Conservation (phyloP, 192 early-diverging fungal genomes). For the Umbelopsis sp. region DNA sequence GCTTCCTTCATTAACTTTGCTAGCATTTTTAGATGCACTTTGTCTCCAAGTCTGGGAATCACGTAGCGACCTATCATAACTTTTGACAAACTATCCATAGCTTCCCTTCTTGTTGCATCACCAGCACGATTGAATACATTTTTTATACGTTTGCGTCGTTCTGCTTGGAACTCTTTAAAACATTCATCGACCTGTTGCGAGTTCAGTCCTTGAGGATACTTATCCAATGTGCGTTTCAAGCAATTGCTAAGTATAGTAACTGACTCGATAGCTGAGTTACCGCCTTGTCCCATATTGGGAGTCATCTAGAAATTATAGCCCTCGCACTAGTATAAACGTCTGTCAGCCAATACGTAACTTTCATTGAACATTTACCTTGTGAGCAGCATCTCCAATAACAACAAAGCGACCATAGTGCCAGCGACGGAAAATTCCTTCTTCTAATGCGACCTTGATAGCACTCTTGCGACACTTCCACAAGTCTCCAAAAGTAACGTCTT, state of each 20-base stretch:
- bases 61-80: not conserved
- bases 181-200: not conserved
- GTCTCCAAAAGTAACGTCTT: not conserved
- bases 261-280: not conserved
- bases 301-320: not conserved
- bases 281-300: slow-evolving; percentile 10
- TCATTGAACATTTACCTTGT: slow-evolving; percentile 1
- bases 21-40: not conserved
- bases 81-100: not conserved
- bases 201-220: not conserved
- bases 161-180: not conserved
- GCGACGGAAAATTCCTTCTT: slow-evolving; percentile 21
- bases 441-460: slow-evolving; percentile 12
- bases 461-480: not conserved
- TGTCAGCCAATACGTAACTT: not conserved
- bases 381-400: slow-evolving; percentile 21
- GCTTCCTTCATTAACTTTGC: not conserved
- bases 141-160: not conserved
- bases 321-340: no score
- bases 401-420: slow-evolving; percentile 27
- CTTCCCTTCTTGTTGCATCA: not conserved
- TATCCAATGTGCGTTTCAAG: not conserved
- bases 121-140: not conserved
- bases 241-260: not conserved
- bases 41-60: not conserved